These are phyloP conservation scores for Ailanthus altissimus DNA, from an alignment of 345 rosid genomes.

Conservation along the genomic window DNA sequence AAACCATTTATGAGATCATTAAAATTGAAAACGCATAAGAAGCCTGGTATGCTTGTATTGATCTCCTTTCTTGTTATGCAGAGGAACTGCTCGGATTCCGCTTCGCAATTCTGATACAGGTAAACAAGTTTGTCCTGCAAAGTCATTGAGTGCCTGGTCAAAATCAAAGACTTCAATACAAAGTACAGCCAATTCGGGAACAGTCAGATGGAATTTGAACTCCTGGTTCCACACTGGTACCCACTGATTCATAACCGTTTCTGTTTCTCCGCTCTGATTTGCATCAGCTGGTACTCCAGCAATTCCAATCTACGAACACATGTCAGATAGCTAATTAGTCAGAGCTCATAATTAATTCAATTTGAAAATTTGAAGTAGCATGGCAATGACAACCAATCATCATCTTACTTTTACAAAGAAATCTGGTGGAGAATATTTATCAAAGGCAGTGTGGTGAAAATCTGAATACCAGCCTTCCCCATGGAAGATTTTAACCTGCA, in stretches of 20 bases:
- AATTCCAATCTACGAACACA: slow-evolving; percentile 47
- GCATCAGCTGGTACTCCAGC: slow-evolving; percentile 46
- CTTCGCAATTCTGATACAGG: slow-evolving; percentile 54
- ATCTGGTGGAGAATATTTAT: slow-evolving; percentile 83
- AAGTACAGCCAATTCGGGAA: slow-evolving; percentile 60
- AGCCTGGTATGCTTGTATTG: slow-evolving; percentile 49
- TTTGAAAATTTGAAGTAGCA: background rate
- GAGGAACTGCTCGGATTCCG: slow-evolving; percentile 60
- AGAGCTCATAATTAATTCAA: background rate
- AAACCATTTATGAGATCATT: background rate
- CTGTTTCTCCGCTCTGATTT: slow-evolving; percentile 13
- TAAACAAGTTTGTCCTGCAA: slow-evolving; percentile 64
- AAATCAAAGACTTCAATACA: slow-evolving; percentile 48
- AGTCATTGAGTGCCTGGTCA: slow-evolving; percentile 45
- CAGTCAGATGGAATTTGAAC: slow-evolving; percentile 43
- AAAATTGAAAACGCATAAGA: slow-evolving; percentile 51
- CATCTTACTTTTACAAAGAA: slow-evolving; percentile 63
- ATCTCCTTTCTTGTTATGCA: slow-evolving; percentile 42
- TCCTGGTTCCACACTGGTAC: slow-evolving; percentile 48
- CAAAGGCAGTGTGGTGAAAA: slow-evolving; percentile 66
- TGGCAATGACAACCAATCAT: background rate
- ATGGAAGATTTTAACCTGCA: slow-evolving; percentile 65
- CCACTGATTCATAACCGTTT: slow-evolving; percentile 54
- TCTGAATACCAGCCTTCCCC: slow-evolving; percentile 91
- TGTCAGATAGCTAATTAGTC: slow-evolving; percentile 5